Conservation (phyloP, 2,329 filamentous ascomycete species). For the Pyricularia sp. region DNA sequence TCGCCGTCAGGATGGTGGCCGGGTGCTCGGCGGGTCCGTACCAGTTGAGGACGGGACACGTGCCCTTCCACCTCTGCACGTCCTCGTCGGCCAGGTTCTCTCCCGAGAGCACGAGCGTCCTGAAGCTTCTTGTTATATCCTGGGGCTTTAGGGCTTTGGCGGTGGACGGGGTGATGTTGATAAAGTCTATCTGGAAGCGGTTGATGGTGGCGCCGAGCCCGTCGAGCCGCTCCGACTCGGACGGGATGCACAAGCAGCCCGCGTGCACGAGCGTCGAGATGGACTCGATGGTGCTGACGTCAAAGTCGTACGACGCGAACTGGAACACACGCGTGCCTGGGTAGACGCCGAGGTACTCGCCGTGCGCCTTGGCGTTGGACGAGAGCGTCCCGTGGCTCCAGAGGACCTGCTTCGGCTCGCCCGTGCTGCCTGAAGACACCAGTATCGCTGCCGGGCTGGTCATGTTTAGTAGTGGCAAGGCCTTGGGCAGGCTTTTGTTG, state of each 20-base stretch:
- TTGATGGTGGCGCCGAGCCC: slow-evolving; percentile 18
- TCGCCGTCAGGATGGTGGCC: slow-evolving; percentile 22
- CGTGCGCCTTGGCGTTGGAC: slow-evolving; percentile 22
- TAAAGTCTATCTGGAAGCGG: slow-evolving; percentile 5
- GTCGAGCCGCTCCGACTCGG: slow-evolving; percentile 25
- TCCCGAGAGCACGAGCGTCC: slow-evolving; percentile 37
- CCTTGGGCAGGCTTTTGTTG: neutral
- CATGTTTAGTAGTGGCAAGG: neutral
- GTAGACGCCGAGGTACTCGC: slow-evolving; percentile 11
- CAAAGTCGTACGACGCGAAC: slow-evolving; percentile 31
- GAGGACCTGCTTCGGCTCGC: slow-evolving; percentile 30
- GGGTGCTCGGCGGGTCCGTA: slow-evolving; percentile 47
- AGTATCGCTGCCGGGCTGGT: slow-evolving; percentile 20
- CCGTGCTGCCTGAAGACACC: slow-evolving; percentile 35
- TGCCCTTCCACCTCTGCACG: slow-evolving; percentile 33
- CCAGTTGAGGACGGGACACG: slow-evolving; percentile 36
- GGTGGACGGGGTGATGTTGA: slow-evolving; percentile 14
- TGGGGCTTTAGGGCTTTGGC: slow-evolving; percentile 20
- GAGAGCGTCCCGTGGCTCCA: slow-evolving; percentile 21
- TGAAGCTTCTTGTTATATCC: slow-evolving; percentile 30
- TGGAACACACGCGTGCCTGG: slow-evolving; percentile 21
- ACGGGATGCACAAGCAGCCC: slow-evolving; percentile 27
- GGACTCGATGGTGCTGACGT: slow-evolving; percentile 27
- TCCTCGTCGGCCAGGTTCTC: slow-evolving; percentile 43
- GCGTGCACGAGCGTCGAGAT: slow-evolving; percentile 24